These are phyloP conservation scores for Pichia ethanolica DNA, from an alignment of 805 yeast species.

Conservation along the genomic window DNA sequence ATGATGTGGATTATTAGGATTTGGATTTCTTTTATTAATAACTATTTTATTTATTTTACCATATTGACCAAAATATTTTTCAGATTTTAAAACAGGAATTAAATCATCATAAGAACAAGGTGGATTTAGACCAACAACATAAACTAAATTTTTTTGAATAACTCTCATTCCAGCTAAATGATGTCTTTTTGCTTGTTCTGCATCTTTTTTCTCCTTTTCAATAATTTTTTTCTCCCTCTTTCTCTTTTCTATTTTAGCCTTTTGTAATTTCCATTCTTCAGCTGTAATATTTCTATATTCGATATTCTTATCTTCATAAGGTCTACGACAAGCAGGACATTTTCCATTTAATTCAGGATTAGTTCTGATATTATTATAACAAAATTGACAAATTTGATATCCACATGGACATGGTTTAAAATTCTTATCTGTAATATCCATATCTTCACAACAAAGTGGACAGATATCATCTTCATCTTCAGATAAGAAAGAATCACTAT, in stretches of 20 bases:
- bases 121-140: conserved; percentile 91
- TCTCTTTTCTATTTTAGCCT: conserved; percentile 68
- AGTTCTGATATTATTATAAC: conserved; percentile 92
- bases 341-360: conserved; percentile 93
- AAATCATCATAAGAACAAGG: conserved; percentile 81
- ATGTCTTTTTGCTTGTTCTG: conserved; percentile 74
- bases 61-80: conserved; percentile 95
- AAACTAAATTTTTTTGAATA: conserved; percentile 94
- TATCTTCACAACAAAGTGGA: conserved; percentile 95
- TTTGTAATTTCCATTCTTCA: conserved; percentile 83
- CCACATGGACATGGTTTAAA: conserved; percentile 99
- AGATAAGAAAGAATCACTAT: conserved; percentile 52
- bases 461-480: conserved; percentile 73
- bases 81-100: conserved; percentile 74
- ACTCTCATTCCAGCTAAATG: conserved; percentile 96
- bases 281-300: conserved; percentile 77
- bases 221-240: conserved; percentile 77
- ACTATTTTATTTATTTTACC: conserved; percentile 93
- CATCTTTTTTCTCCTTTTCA: conserved; percentile 88
- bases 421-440: conserved; percentile 93
- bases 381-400: conserved; percentile 95
- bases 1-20: conserved; percentile 28
- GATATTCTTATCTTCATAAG: conserved; percentile 87
- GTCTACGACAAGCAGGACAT: conserved; percentile 96
- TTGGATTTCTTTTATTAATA: conserved; percentile 68